A percentile compares a stretch with the other conserved stretches of the same genome.
Conservation (phyloP, 495 filamentous ascomycete genomes). For the Penicillium mononematosum region DNA sequence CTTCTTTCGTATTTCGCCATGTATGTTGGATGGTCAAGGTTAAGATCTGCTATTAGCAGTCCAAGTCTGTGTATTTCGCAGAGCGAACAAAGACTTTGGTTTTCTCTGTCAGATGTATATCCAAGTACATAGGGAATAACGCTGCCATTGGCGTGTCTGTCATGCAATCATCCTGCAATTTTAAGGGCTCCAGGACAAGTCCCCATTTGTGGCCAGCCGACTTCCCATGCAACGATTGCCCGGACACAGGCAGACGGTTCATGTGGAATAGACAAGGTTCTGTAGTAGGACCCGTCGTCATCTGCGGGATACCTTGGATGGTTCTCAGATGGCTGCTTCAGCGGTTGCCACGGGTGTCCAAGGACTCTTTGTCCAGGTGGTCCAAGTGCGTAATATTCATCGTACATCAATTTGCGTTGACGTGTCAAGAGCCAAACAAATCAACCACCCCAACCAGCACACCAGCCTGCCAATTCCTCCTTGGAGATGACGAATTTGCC, state of each 20-base stretch:
- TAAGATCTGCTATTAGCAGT: background rate
- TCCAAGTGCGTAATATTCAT: background rate
- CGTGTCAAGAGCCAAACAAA: background rate
- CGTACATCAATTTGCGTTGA: background rate
- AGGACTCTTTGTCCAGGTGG: background rate
- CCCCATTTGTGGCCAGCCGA: background rate
- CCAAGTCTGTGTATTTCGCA: background rate
- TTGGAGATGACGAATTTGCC: constrained; percentile 48
- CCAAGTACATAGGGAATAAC: background rate
- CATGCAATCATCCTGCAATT: background rate
- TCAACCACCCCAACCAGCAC: constrained; percentile 60
- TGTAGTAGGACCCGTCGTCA: background rate
- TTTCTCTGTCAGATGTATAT: background rate
- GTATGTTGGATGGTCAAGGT: background rate
- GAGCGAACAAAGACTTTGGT: background rate
- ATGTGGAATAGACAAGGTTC: background rate
- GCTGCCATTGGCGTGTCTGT: background rate
- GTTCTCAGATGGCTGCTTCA: background rate
- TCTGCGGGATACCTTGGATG: background rate
- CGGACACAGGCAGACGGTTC: background rate
- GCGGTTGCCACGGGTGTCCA: background rate
- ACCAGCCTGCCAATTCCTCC: constrained; percentile 76
- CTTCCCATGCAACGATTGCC: background rate
- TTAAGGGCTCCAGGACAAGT: background rate
- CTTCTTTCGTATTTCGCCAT: background rate